phyloP scores from a whole-genome alignment of 768 basidiomycete species.

The Nidularia pulvinata region DNA sequence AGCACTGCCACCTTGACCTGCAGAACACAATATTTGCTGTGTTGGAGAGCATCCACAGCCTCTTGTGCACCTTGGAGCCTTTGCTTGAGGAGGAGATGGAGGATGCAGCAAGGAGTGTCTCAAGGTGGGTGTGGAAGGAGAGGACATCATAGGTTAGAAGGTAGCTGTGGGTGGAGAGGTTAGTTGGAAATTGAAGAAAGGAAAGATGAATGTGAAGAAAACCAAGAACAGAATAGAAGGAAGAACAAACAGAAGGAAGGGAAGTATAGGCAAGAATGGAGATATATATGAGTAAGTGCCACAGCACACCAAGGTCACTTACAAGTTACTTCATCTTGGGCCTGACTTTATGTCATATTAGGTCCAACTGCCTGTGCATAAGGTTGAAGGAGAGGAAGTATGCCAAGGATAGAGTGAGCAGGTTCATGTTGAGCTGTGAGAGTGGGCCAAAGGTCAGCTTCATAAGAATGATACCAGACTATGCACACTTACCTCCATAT shows the following conservation, averaged over 20 bases:
- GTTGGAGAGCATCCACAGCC: conserved; percentile 92
- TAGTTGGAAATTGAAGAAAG: neutral
- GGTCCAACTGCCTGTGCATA: conserved; percentile 86
- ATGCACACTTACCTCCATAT: conserved; percentile 50
- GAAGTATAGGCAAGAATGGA: too few relatives aligned
- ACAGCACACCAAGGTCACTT: conserved; percentile 80
- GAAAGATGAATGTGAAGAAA: neutral
- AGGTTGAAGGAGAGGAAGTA: conserved; percentile 94
- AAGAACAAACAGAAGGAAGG: too few relatives aligned
- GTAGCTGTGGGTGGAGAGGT: neutral
- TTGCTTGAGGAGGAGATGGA: conserved; percentile 1
- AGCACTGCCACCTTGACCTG: conserved; percentile 81
- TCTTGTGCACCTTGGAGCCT: conserved; percentile 53
- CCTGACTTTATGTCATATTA: conserved; percentile 97
- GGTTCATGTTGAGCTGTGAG: conserved; percentile 91
- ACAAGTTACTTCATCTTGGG: conserved; percentile 92
- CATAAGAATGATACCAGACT: neutral
- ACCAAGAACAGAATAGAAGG: too few relatives aligned
- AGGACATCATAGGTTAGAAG: conserved; percentile 77
- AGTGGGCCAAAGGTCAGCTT: neutral
- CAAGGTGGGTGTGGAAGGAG: conserved; percentile 89
- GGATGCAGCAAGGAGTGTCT: conserved; percentile 75
- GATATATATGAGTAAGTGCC: conserved; percentile 78
- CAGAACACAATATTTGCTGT: conserved; percentile 88
- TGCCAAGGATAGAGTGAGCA: conserved; percentile 89